Evolutionary conservation across 306 rosid genomes (phyloP), one percentile per base, ranked within the genome.

Genomic region (Quercus alba): DNA sequence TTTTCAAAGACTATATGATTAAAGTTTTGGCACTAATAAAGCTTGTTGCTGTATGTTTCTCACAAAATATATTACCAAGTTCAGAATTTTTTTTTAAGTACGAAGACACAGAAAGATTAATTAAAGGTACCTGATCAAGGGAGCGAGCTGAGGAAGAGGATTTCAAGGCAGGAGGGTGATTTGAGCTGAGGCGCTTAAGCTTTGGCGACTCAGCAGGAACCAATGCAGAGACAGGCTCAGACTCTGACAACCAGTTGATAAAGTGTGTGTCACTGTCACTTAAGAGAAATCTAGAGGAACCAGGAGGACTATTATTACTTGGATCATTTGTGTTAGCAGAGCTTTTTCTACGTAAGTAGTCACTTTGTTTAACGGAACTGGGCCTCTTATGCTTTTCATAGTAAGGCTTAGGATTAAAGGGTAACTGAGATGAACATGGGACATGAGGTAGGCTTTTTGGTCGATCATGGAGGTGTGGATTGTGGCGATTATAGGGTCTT

Each of bases 351-450:
- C 86, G 84, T 44, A 56, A 46, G 41, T 78, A 46, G 41, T 81
- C 80, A 63, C 67, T 76, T 77, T 81, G 85, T 71, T 75, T 76
- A 18, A 84, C 51, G 55, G 88, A 82, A 58, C 91, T 88, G 54
- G 54, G 54, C 72, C 79, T 89, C 44, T 90, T 87, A 9, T 81
- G 82, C 58, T 85, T 88, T 25, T 90, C 90, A 5, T 69, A 85
- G 57, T 80, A 80, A 46, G 89, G 89, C 66, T 54, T 90, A 11
- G 98, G 98, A 80, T 80, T 86, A 2, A 91, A 80, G 10, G 97
- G 97, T 1, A 91, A 81, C 56, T 88, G 80, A 19, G 97, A 86
- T n/a, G 97, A 87, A 82, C 97, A 93, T 10, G 97, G 98, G 26
- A 83, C 85, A 49, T 79, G 87, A 75, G 59, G 71, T 28, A 74